Percentiles rank a stretch among this genome's conserved stretches.
phyloP scores from a whole-genome alignment of 192 early-diverging fungal species.

The Podila horticola region DNA sequence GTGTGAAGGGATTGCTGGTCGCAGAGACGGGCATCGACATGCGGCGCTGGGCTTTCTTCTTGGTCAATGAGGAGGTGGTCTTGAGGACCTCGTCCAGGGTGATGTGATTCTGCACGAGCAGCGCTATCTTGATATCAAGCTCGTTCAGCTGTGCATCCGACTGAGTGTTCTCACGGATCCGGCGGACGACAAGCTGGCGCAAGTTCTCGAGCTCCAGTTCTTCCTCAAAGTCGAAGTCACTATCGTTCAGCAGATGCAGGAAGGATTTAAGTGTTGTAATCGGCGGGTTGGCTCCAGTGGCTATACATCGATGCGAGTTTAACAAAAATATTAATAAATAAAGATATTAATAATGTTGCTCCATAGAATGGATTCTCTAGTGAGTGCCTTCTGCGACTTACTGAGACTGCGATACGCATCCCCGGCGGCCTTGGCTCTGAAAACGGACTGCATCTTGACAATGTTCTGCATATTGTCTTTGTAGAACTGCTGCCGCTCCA shows the following conservation, averaged over 20 bases:
- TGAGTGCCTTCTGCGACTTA: slow-evolving; percentile 20
- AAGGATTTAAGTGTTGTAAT: slow-evolving; percentile 86
- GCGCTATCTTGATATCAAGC: slow-evolving; percentile 95
- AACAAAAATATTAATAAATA: too few species aligned
- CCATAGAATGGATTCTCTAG: too few species aligned
- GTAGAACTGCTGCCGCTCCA: slow-evolving; percentile 67
- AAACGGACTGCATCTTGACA: slow-evolving; percentile 81
- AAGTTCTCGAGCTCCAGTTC: slow-evolving; percentile 86
- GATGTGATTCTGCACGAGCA: slow-evolving; percentile 95
- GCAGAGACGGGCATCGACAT: slow-evolving; percentile 56
- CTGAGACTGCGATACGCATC: slow-evolving; percentile 77
- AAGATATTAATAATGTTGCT: too few species aligned
- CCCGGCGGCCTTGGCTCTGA: slow-evolving; percentile 70
- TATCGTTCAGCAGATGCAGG: slow-evolving; percentile 89
- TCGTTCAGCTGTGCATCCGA: slow-evolving; percentile 83
- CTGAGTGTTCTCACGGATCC: slow-evolving; percentile 90
- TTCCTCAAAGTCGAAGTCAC: slow-evolving; percentile 92
- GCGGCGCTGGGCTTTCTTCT: slow-evolving; percentile 57
- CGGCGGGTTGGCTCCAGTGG: slow-evolving; percentile 80
- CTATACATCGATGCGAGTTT: slow-evolving; percentile 22
- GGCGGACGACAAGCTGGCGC: slow-evolving; percentile 85
- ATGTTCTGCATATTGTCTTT: slow-evolving; percentile 75
- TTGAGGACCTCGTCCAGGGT: slow-evolving; percentile 93
- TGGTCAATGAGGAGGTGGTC: slow-evolving; percentile 51
- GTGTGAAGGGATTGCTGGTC: slow-evolving; percentile 66